phyloP scores from a whole-genome alignment of 768 basidiomycete genomes.

The Pleurotus pulmonarius region DNA sequence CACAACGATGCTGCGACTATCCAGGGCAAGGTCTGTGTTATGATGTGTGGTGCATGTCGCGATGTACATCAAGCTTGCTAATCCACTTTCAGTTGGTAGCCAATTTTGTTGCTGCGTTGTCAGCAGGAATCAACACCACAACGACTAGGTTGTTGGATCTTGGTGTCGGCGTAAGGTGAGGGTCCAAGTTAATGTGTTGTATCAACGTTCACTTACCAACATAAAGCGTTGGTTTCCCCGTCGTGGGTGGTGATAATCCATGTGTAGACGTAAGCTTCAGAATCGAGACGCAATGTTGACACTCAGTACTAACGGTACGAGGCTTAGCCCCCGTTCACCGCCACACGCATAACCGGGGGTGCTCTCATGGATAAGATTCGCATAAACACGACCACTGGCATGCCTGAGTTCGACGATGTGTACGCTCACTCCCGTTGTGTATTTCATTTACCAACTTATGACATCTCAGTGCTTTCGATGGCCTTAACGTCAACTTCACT shows the following conservation, averaged over 20 bases:
- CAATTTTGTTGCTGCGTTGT: constrained; percentile 22
- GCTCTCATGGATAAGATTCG: constrained; percentile 18
- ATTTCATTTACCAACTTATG: neutral
- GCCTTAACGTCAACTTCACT: constrained; percentile 20
- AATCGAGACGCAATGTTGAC: no score
- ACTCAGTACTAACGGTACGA: no score
- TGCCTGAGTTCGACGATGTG: constrained; percentile 19
- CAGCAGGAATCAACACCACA: constrained; percentile 16
- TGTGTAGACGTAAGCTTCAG: constrained; percentile 3
- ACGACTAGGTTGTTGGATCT: constrained; percentile 20
- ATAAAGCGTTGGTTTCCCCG: constrained; percentile 6
- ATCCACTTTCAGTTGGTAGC: constrained; percentile 7
- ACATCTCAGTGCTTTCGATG: constrained; percentile 14
- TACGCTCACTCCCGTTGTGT: constrained; percentile 9
- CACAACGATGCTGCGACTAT: constrained; percentile 24
- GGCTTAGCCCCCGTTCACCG: constrained; percentile 23
- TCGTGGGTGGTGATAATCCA: constrained; percentile 4
- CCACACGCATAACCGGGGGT: constrained; percentile 25
- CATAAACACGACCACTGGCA: constrained; percentile 19
- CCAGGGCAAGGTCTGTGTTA: constrained; percentile 15
- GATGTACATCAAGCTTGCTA: neutral
- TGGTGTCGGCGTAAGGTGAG: constrained; percentile 22
- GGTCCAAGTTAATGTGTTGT: neutral
- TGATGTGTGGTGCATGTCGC: neutral
- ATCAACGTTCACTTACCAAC: no score